Evolutionary conservation across 495 filamentous ascomycete species (phyloP), one percentile per base, ranked within the genome.

Genomic region (Mytilinidion resinicola): DNA sequence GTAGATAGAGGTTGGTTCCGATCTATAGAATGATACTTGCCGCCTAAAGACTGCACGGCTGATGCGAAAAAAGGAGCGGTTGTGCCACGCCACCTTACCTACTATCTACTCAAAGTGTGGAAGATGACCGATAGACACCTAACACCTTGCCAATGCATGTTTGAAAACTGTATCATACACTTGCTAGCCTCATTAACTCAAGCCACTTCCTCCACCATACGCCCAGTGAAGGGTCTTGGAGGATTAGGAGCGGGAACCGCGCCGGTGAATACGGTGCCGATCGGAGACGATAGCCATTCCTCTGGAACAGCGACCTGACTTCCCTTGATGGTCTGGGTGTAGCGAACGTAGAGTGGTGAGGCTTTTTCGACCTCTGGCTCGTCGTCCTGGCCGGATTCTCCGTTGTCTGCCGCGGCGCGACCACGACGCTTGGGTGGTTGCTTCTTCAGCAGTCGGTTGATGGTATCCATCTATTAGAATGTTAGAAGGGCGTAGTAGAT

Each of bases 361-460:
- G 86, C 73, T 62, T 78, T 84, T 59, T 80, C 79, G 17, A 67
- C 68, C 67, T 52, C 79, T 25, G 49, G 66, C 49, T 72, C 73
- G 5, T 72, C 70, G 12, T 80, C 80, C 14, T 85, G 86, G 39
- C 81, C 83, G 19, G 72, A 78, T 4, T 70, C 81, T 41, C 71
- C 73, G 14, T 74, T 21, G 14, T 65, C 78, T 33, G 70, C 66
- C 74, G 51, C 72, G 8, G 70, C 76, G 9, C 76, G 77, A 47
- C 78, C 83, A 43, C 78, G 85, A 61, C 78, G 85, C 72, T 96
- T 97, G 19, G 92, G 91, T 4, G 90, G 88, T 74, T 96, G 95
- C 67, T 96, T 96, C 72, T 91, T 90, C 52, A 97, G 83, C 30
- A 98, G 84, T 53, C 92, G 89, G 73, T 97, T 96, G 78, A 98